phyloP scores from a whole-genome alignment of 108 stramenopile species.

The Parmales sp. region DNA sequence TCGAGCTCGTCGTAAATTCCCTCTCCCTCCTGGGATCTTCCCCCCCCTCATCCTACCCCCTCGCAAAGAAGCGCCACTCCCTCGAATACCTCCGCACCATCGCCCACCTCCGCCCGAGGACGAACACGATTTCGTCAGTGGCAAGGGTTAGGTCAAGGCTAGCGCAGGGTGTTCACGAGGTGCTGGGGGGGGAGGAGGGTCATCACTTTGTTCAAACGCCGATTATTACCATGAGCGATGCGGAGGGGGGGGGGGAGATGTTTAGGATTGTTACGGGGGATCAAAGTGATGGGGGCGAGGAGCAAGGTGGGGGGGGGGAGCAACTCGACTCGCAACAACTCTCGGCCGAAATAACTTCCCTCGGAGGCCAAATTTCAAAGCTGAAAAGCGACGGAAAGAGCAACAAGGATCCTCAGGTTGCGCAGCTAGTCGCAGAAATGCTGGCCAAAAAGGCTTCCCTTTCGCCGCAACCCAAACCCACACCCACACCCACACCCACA shows the following conservation, averaged over 20 bases:
- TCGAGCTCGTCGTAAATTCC: constrained; percentile 71
- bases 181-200: constrained; percentile 83
- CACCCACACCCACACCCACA: too few relatives aligned
- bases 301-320: constrained; percentile 41
- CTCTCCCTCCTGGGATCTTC: constrained; percentile 77
- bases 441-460: too few relatives aligned
- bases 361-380: too few relatives aligned
- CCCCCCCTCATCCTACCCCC: constrained; percentile 85
- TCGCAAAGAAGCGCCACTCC: constrained; percentile 96
- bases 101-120: constrained; percentile 91
- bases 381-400: too few relatives aligned
- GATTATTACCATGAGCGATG: constrained; percentile 92
- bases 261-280: too few relatives aligned
- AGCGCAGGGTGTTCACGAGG: constrained; percentile 73
- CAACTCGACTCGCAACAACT: too few relatives aligned
- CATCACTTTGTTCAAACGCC: constrained; percentile 95
- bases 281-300: constrained; percentile 25
- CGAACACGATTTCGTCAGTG: constrained; percentile 91
- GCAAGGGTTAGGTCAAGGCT: constrained; percentile 80
- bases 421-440: too few relatives aligned
- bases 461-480: too few relatives aligned
- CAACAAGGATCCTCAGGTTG: too few relatives aligned
- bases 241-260: constrained; percentile 99
- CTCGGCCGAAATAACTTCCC: too few relatives aligned
- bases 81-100: constrained; percentile 91